A percentile compares a stretch with the other conserved stretches of the same genome.
These are phyloP conservation scores for Melastoma candidum DNA, from an alignment of 441 rosid species.

Conservation along the genomic window DNA sequence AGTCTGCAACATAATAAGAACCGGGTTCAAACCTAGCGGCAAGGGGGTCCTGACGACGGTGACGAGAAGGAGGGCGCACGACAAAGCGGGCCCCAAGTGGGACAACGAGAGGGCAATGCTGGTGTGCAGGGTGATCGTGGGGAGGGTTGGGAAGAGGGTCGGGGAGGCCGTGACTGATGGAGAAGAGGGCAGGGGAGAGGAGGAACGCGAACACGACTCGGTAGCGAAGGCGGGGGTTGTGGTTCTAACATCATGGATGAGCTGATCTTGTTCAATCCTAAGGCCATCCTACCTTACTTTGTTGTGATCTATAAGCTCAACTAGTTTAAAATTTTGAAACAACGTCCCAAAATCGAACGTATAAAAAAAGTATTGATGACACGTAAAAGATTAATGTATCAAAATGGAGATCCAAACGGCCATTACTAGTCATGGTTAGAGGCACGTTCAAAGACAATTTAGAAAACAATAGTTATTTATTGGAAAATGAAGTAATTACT, in stretches of 20 bases:
- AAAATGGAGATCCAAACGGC: slow-evolving; percentile 44
- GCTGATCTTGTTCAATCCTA: slow-evolving; percentile 48
- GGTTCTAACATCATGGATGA: slow-evolving; percentile 58
- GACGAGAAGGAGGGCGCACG: slow-evolving; percentile 70
- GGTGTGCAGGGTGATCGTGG: slow-evolving; percentile 69
- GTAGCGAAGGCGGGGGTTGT: slow-evolving; percentile 35
- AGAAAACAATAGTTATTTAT: no score
- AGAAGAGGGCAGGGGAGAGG: slow-evolving; percentile 11
- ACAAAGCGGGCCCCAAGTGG: slow-evolving; percentile 22
- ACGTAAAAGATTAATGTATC: slow-evolving; percentile 14
- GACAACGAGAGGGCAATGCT: slow-evolving; percentile 58
- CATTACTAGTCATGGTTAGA: no score
- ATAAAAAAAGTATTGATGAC: no score
- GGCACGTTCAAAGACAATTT: no score
- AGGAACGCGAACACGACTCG: slow-evolving; percentile 42
- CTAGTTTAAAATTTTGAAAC: no score
- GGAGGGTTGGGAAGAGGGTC: slow-evolving; percentile 48
- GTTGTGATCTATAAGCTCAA: slow-evolving; percentile 46
- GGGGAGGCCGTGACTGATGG: slow-evolving; percentile 18
- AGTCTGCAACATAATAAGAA: slow-evolving; percentile 51
- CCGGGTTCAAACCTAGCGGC: slow-evolving; percentile 35
- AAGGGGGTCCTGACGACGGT: slow-evolving; percentile 66
- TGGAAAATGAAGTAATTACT: no score
- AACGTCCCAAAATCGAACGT: no score
- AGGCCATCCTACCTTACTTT: slow-evolving; percentile 69